Evolutionary conservation across 208 protist genomes (phyloP), one percentile per base, ranked within the genome.

Genomic region (Eutreptiella sp.): DNA sequence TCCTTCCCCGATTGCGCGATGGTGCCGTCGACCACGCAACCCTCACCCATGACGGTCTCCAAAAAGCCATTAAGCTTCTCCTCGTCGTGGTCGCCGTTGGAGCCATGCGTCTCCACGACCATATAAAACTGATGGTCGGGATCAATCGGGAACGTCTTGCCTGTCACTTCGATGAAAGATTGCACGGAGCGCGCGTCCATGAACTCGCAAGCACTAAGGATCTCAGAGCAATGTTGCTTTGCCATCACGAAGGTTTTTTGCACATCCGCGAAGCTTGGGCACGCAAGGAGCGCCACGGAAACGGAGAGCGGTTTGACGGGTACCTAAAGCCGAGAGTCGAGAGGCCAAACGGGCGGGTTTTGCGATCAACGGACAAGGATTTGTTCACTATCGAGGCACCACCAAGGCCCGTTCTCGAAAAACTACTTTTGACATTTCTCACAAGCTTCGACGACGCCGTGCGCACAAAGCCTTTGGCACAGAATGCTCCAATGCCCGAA

Each of bases 161-260:
- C 57, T 1, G 85, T 70, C 19, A 82, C 78, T 14, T 66, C 68
- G 52, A 77, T 19, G 2, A 83, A 75, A 0, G 79, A 23, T 19
- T 81, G 61, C 32, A 95, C 72, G 3, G 80, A 90, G 31, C 80
- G 63, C 23, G 62, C 67, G 58, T 97, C 92, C 63, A 93, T 79
- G 52, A 95, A 92, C 63, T 95, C 90, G 57, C 91, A 92, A 2
- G 88, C 87, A n/a, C 84, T 91, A 11, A 96, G 70, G 42, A 89
- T 90, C 67, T 95, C 89, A 23, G 85, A 80, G 0, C 95, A 73
- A 50, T 89, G 47, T 34, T 69, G 33, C 72, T 93, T 88, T 0
- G 88, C 85, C 11, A 81, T 52, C 7, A 70, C 61, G 32, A 92
- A 84, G 0, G 88, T 60, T 33, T 66, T 43, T 52, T 88, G 64